phyloP scores from a whole-genome alignment of 192 early-diverging fungal genomes.

The Coemansia sp. region DNA sequence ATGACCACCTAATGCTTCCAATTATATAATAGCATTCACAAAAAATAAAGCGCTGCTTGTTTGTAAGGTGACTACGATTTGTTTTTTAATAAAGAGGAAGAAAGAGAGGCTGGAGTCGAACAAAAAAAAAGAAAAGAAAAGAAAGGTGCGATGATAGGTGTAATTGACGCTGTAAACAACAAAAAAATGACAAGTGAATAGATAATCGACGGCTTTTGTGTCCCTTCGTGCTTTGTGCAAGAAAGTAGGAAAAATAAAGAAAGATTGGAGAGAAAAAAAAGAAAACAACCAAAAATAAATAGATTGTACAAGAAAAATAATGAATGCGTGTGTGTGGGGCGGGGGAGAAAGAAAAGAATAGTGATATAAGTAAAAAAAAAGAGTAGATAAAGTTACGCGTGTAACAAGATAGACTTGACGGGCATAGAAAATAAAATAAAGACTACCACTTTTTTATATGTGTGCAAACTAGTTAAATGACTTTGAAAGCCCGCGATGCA shows the following conservation, averaged over 20 bases:
- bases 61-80: background rate
- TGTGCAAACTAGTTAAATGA: background rate
- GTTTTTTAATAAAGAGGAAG: background rate
- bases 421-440: constrained; percentile 6
- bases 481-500: background rate
- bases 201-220: background rate
- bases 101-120: background rate
- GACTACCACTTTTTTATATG: background rate
- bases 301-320: background rate
- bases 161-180: background rate
- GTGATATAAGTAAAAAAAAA: background rate
- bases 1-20: background rate
- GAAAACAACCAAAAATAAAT: background rate
- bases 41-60: background rate
- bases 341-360: background rate
- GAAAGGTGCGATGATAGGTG: background rate
- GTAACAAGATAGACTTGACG: background rate
- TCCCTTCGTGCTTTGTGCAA: background rate
- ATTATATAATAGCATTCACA: background rate
- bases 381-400: background rate
- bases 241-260: background rate
- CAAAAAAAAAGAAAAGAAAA: background rate
- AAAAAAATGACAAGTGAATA: background rate
- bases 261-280: background rate
- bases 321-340: background rate